phyloP scores from a whole-genome alignment of 257 asterid species.

The Catharanthus roseus region DNA sequence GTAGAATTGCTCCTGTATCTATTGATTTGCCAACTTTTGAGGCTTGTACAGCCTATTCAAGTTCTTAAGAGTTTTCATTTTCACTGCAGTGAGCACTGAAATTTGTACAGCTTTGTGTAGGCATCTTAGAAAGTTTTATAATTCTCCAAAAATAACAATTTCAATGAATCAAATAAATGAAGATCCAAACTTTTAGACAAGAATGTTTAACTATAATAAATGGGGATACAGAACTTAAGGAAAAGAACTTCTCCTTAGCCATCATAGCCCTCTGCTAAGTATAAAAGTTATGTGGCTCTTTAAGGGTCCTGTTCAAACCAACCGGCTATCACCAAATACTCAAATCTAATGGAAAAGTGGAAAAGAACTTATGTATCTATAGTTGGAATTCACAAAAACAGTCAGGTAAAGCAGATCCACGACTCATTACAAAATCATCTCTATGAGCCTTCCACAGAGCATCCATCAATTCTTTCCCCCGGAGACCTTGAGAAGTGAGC shows the following conservation, averaged over 20 bases:
- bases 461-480: constrained; percentile 48
- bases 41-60: too few species aligned
- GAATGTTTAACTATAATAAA: background rate
- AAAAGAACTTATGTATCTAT: constrained; percentile 17
- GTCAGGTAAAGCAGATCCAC: constrained; percentile 86
- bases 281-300: background rate
- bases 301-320: background rate
- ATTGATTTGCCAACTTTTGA: too few species aligned
- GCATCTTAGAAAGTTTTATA: background rate
- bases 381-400: constrained; percentile 83
- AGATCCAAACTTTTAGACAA: background rate
- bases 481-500: constrained; percentile 50
- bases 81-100: background rate
- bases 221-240: background rate
- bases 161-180: background rate
- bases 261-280: background rate
- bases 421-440: constrained; percentile 81
- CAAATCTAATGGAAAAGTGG: background rate
- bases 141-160: background rate
- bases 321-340: background rate
- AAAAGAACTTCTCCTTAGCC: background rate
- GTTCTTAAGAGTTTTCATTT: background rate
- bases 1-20: too few species aligned
- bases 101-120: background rate
- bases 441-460: constrained; percentile 77